Evolutionary conservation across 1,284 basidiomycete genomes (phyloP).

Genomic region (Nidula niveotomentosa): DNA sequence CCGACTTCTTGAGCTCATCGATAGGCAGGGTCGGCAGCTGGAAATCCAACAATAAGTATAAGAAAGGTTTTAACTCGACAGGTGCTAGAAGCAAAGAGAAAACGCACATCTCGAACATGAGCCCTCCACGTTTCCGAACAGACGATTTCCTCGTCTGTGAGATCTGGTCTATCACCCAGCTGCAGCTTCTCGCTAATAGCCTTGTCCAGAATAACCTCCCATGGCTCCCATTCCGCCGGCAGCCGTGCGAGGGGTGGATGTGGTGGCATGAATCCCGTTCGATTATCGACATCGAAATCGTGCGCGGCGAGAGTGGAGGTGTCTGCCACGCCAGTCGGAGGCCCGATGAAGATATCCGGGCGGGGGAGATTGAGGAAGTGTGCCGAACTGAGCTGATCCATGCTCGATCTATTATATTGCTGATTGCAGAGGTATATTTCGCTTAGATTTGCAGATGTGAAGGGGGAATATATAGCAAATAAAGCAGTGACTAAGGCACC

Average conservation of each 20-base stretch:
- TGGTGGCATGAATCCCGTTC: slow-evolving; percentile 92
- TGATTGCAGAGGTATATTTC: background rate
- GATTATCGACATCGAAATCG: slow-evolving; percentile 93
- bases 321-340: slow-evolving; percentile 52
- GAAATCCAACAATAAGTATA: background rate
- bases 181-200: slow-evolving; percentile 51
- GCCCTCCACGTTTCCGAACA: slow-evolving; percentile 63
- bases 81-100: background rate
- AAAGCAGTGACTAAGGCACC: too few species aligned
- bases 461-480: background rate
- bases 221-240: slow-evolving; percentile 60
- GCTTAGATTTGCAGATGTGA: background rate
- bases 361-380: slow-evolving; percentile 73
- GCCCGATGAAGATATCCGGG: slow-evolving; percentile 40
- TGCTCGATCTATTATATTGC: background rate
- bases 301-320: slow-evolving; percentile 86
- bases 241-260: slow-evolving; percentile 71
- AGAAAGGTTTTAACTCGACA: too few species aligned
- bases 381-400: slow-evolving; percentile 21
- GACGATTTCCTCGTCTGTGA: slow-evolving; percentile 42
- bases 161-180: slow-evolving; percentile 48
- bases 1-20: slow-evolving; percentile 50
- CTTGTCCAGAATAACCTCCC: slow-evolving; percentile 66
- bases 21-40: slow-evolving; percentile 53
- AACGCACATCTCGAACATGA: slow-evolving; percentile 55